phyloP scores from a whole-genome alignment of 1,284 basidiomycete species.

The Bothia castanella region DNA sequence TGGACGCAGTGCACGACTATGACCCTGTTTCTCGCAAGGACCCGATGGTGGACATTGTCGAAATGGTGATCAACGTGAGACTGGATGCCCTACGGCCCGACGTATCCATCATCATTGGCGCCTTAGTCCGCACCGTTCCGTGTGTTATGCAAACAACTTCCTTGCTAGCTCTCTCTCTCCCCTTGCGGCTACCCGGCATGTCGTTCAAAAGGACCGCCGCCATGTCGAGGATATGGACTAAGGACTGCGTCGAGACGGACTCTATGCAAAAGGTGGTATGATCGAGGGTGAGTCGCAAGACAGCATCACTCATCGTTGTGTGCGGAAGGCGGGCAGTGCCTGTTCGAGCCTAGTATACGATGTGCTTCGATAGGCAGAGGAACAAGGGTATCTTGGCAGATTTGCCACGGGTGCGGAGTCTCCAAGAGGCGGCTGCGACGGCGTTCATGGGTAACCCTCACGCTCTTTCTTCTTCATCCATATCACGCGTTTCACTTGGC shows the following conservation, averaged over 20 bases:
- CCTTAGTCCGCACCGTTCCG: slow-evolving; percentile 5
- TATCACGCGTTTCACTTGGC: neutral
- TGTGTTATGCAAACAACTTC: neutral
- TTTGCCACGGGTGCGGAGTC: slow-evolving; percentile 2
- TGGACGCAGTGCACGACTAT: slow-evolving; percentile 20
- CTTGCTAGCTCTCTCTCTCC: slow-evolving; percentile 8
- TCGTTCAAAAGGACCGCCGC: slow-evolving; percentile 8
- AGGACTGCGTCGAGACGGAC: slow-evolving; percentile 9
- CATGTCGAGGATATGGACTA: slow-evolving; percentile 7
- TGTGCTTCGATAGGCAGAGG: slow-evolving; percentile 10
- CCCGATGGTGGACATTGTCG: slow-evolving; percentile 10
- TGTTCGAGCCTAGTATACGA: slow-evolving; percentile 12
- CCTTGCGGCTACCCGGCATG: slow-evolving; percentile 17
- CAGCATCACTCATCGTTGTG: neutral
- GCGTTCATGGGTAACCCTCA: slow-evolving; percentile 15
- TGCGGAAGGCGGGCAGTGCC: slow-evolving; percentile 9
- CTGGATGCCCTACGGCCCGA: slow-evolving; percentile 12
- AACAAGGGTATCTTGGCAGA: slow-evolving; percentile 4
- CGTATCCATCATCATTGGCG: slow-evolving; percentile 13
- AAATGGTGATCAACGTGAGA: slow-evolving; percentile 7
- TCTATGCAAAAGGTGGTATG: slow-evolving; percentile 11
- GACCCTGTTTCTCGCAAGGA: slow-evolving; percentile 17
- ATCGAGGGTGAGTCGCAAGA: neutral
- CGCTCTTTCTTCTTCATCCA: neutral
- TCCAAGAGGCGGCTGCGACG: slow-evolving; percentile 16